A percentile compares a stretch with the other conserved stretches of the same genome.
Conservation (phyloP, 2,329 filamentous ascomycete genomes). For the Lasiodiplodia sp. region DNA sequence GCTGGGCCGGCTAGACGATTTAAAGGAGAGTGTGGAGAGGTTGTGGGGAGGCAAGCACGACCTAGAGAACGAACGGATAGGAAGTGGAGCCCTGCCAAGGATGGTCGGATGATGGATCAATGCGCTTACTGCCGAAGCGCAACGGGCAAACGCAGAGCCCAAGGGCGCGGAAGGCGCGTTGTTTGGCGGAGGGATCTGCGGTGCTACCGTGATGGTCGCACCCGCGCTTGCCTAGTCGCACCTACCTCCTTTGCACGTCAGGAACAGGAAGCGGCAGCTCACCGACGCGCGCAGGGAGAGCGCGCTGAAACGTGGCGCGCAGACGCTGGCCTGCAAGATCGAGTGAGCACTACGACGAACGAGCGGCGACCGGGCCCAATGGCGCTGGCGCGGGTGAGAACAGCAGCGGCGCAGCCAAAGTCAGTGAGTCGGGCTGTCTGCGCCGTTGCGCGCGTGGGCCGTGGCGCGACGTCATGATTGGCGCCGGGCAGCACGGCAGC, state of each 20-base stretch:
- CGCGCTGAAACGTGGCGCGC: slow-evolving; percentile 25
- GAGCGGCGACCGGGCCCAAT: neutral
- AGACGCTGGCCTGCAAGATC: slow-evolving; percentile 18
- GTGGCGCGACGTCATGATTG: slow-evolving; percentile 11
- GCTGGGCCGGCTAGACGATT: slow-evolving; percentile 15
- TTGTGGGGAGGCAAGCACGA: slow-evolving; percentile 25
- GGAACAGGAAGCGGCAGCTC: slow-evolving; percentile 23
- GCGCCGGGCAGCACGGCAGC: neutral
- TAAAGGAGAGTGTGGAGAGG: slow-evolving; percentile 25
- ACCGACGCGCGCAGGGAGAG: slow-evolving; percentile 15
- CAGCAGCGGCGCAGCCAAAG: neutral
- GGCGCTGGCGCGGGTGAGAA: neutral
- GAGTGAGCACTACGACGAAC: slow-evolving; percentile 2
- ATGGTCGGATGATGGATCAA: slow-evolving; percentile 6
- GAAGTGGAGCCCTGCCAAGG: slow-evolving; percentile 15
- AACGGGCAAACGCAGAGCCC: slow-evolving; percentile 17
- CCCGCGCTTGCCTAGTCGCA: slow-evolving; percentile 24
- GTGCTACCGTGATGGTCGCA: neutral
- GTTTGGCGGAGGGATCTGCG: slow-evolving; percentile 23
- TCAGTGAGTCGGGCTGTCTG: neutral
- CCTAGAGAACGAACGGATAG: slow-evolving; percentile 11
- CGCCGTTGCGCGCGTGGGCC: neutral
- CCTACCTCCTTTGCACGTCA: slow-evolving; percentile 17
- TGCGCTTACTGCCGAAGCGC: slow-evolving; percentile 21
- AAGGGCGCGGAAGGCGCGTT: slow-evolving; percentile 26